A percentile compares a stretch with the other conserved stretches of the same genome.
phyloP scores from a whole-genome alignment of 768 basidiomycete genomes.

The Lactarius akahatsu region DNA sequence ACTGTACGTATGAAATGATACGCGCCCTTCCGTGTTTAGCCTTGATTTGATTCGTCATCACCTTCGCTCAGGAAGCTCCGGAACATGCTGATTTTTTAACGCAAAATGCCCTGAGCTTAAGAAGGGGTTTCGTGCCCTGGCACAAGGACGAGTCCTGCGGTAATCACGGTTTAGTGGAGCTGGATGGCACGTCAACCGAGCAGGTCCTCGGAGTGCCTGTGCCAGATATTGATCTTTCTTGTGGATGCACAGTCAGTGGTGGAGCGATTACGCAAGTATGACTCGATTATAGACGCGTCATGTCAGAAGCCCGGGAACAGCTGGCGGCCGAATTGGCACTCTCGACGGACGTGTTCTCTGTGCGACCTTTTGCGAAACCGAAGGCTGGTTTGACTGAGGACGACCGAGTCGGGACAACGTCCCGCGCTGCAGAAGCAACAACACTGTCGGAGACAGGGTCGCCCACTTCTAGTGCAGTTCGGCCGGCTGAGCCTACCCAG shows the following conservation, averaged over 20 bases:
- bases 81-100: slow-evolving; percentile 56
- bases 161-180: slow-evolving; percentile 42
- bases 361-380: slow-evolving; percentile 40
- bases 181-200: slow-evolving; percentile 51
- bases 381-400: slow-evolving; percentile 31
- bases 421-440: slow-evolving; percentile 47
- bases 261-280: slow-evolving; percentile 45
- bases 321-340: slow-evolving; percentile 62
- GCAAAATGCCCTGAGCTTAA: slow-evolving; percentile 50
- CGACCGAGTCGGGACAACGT: slow-evolving; percentile 53
- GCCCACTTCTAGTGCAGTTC: slow-evolving; percentile 60
- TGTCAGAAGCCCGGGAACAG: slow-evolving; percentile 58
- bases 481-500: slow-evolving; percentile 51
- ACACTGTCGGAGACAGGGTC: slow-evolving; percentile 52
- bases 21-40: slow-evolving; percentile 3
- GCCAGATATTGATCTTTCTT: slow-evolving; percentile 39
- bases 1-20: slow-evolving; percentile 42
- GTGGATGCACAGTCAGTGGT: slow-evolving; percentile 39
- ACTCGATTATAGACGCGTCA: slow-evolving; percentile 44
- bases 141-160: slow-evolving; percentile 47
- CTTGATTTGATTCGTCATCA: slow-evolving; percentile 40
- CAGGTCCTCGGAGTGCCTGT: slow-evolving; percentile 47
- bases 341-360: slow-evolving; percentile 56
- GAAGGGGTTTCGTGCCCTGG: slow-evolving; percentile 52
- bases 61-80: slow-evolving; percentile 52